These are phyloP conservation scores for Arabis hirsuta DNA, from an alignment of 345 rosid genomes.

Conservation along the genomic window DNA sequence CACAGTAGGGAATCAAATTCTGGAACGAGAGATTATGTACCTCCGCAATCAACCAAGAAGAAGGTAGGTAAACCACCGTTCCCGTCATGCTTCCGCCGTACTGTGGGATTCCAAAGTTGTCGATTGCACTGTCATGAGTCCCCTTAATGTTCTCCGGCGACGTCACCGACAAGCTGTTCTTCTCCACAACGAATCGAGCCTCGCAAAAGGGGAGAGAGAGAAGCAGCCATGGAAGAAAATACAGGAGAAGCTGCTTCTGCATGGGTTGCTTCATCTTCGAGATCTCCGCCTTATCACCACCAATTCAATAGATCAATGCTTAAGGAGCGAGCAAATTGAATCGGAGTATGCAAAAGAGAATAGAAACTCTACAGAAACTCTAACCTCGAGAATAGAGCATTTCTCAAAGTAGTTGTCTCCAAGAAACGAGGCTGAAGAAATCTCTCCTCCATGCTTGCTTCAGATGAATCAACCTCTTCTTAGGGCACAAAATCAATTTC, in stretches of 20 bases:
- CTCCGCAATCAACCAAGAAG: conserved; percentile 94
- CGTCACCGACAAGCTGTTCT: conserved; percentile 83
- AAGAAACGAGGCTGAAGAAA: too few relatives aligned
- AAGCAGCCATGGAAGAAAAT: conserved; percentile 45
- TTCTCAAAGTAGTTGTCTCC: too few relatives aligned
- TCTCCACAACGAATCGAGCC: conserved; percentile 92
- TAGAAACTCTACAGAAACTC: too few relatives aligned
- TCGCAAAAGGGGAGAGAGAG: conserved; percentile 9
- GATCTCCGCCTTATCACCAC: conserved; percentile 32
- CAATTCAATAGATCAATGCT: background rate
- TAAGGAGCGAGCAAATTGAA: conserved; percentile 6
- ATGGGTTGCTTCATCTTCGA: conserved; percentile 39
- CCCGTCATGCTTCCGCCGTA: conserved; percentile 99
- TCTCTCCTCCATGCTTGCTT: too few relatives aligned
- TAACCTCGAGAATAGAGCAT: too few relatives aligned
- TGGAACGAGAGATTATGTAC: conserved; percentile 35
- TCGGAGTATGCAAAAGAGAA: background rate
- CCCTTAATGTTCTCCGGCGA: conserved; percentile 95
- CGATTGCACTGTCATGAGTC: conserved; percentile 86
- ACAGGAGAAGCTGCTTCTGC: conserved; percentile 38
- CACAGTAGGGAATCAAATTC: too few relatives aligned
- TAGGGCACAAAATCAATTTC: too few relatives aligned
- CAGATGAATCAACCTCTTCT: too few relatives aligned
- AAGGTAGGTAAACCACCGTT: conserved; percentile 68
- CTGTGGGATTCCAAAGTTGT: conserved; percentile 97